Conservation (phyloP, 495 filamentous ascomycete genomes). For the Penicillium antarcticum region DNA sequence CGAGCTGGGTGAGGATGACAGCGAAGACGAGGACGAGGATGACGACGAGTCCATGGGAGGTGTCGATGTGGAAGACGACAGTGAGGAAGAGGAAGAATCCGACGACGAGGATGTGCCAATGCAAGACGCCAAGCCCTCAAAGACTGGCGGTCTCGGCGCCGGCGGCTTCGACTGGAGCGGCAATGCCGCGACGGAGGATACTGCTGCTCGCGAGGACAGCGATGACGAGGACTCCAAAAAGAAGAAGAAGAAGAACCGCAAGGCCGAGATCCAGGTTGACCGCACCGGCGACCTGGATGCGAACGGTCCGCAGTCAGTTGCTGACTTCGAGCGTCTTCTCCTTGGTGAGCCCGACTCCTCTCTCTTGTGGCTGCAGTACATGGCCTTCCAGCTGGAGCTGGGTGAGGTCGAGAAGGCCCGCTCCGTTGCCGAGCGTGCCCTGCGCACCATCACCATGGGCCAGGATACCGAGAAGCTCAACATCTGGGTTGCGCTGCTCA, state of each 20-base stretch:
- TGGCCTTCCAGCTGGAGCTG: constrained; percentile 93
- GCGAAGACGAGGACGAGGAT: constrained; percentile 22
- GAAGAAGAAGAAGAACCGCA: constrained; percentile 79
- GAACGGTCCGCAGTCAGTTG: constrained; percentile 83
- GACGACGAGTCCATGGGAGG: constrained; percentile 49
- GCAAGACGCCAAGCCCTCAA: constrained; percentile 21
- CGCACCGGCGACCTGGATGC: constrained; percentile 83
- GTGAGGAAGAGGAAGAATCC: constrained; percentile 27
- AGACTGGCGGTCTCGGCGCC: constrained; percentile 60
- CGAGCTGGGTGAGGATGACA: constrained; percentile 40
- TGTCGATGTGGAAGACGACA: constrained; percentile 53
- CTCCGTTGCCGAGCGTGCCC: constrained; percentile 81
- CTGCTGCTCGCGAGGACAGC: constrained; percentile 37
- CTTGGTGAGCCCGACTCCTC: constrained; percentile 89
- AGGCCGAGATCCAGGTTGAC: constrained; percentile 79
- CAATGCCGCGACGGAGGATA: constrained; percentile 45
- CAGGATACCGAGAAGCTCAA: constrained; percentile 90
- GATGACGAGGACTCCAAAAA: constrained; percentile 49
- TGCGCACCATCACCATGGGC: constrained; percentile 81
- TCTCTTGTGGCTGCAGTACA: constrained; percentile 87
- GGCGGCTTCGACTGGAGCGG: constrained; percentile 88
- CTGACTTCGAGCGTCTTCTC: constrained; percentile 90
- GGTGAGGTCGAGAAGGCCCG: constrained; percentile 83
- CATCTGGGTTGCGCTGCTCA: constrained; percentile 90
- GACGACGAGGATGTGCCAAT: constrained; percentile 38